Evolutionary conservation across 2,329 filamentous ascomycete genomes (phyloP).

Genomic region (Pseudogymnoascus sp.): DNA sequence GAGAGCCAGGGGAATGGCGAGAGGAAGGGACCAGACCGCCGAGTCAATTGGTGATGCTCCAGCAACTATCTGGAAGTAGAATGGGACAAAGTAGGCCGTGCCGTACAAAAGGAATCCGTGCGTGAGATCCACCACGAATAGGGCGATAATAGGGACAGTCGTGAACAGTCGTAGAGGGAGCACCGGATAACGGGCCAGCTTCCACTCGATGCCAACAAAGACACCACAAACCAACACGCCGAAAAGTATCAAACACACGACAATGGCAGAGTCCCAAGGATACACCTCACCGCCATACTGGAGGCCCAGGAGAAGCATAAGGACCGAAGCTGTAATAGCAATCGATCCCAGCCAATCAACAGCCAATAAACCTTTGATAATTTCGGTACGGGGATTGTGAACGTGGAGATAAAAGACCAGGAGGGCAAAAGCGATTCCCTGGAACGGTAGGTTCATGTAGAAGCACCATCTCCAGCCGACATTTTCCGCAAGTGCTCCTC

Average conservation of each 20-base stretch:
- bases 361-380: constrained; percentile 10
- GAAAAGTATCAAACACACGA: constrained; percentile 69
- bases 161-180: constrained; percentile 66
- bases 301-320: constrained; percentile 63
- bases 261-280: constrained; percentile 59
- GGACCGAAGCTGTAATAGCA: constrained; percentile 52
- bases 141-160: constrained; percentile 53
- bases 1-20: constrained; percentile 55
- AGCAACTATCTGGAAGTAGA: constrained; percentile 77
- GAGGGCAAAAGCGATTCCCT: constrained; percentile 47
- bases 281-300: constrained; percentile 36
- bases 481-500: constrained; percentile 50
- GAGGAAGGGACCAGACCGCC: constrained; percentile 66
- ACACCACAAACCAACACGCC: constrained; percentile 36
- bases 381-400: constrained; percentile 33
- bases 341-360: constrained; percentile 22
- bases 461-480: constrained; percentile 54
- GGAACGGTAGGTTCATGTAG: constrained; percentile 39
- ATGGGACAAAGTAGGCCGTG: constrained; percentile 16
- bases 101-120: constrained; percentile 53
- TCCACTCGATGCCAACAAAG: constrained; percentile 45
- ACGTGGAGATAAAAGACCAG: constrained; percentile 52
- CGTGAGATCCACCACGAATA: constrained; percentile 57
- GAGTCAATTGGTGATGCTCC: constrained; percentile 59
- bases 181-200: constrained; percentile 53